Conservation (phyloP, 306 rosid species). For the Ochetophila trinervis region DNA sequence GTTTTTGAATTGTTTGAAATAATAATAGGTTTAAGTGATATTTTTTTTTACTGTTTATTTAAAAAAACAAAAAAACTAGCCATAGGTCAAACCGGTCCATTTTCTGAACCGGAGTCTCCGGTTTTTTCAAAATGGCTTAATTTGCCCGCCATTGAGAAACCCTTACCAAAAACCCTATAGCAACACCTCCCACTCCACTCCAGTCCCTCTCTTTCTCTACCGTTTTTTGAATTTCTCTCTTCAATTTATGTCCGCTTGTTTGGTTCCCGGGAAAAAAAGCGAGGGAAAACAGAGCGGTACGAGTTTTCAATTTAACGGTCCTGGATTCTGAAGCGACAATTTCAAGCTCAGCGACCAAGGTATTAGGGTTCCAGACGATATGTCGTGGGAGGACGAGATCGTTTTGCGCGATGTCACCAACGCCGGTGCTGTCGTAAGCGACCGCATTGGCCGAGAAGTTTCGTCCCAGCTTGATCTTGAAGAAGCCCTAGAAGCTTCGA, state of each 20-base stretch:
- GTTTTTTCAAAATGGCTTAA: conserved; percentile 3
- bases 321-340: neutral
- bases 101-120: conserved; percentile 1
- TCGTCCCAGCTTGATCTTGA: conserved; percentile 89
- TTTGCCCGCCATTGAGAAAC: conserved; percentile 60
- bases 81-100: too few relatives aligned
- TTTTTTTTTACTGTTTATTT: too few relatives aligned
- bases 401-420: conserved; percentile 76
- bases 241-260: neutral
- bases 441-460: conserved; percentile 84
- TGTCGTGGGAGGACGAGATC: conserved; percentile 84
- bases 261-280: conserved; percentile 23
- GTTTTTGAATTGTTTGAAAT: too few relatives aligned
- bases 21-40: too few relatives aligned
- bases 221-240: neutral
- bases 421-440: conserved; percentile 75
- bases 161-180: conserved; percentile 63
- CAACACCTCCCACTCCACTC: neutral
- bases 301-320: conserved; percentile 1
- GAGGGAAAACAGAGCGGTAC: conserved; percentile 1
- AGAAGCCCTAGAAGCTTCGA: conserved; percentile 88
- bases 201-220: conserved; percentile 1
- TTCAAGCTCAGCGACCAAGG: neutral
- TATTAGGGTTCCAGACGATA: conserved; percentile 33
- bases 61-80: too few relatives aligned